Base-by-base conservation (phyloP, 75 land plant species). In the Sequoia sempervirens region DNA sequence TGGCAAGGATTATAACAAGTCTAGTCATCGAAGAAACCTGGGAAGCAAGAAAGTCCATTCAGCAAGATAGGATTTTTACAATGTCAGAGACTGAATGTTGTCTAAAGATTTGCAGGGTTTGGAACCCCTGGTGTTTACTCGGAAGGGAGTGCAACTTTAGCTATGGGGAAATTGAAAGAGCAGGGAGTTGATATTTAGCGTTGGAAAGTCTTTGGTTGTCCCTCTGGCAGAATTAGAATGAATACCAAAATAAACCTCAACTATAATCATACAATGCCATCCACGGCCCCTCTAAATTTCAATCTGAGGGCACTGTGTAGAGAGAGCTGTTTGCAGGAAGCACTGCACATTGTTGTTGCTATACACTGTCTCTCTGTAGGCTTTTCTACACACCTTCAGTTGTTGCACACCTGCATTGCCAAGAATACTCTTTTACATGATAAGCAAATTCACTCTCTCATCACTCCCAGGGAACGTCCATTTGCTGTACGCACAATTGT, bases 401-500 rank as follows among this genome's bases (percentile, higher is more conserved):
- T 70, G 4, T 11, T 30, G 32, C 73, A 70, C 36, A 30, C 73
- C 4, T 32, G 73, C 73, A 70, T 28, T 70, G 73, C 37, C 36
- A 70, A 70, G 36, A 70, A 12, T 28, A 32, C 73, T 8, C 36
- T 11, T 30, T 32, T 11, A 32, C 15, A 70, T 37, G 73, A 3
- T 32, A 70, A 70, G 15, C 73, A 30, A 28, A 70, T 70, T 14
- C 73, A 70, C 36, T 11, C 73, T 70, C n/a, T 11, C 15, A 30
- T 70, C 36, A 70, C 32, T 30, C 32, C 30, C 32, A 70, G 36
- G 73, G 37, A 12, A 70, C 12, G 32, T 70, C 15, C 36, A 70
- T 56, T 66, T 28, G 13, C 37, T 32, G n/a, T 15, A 10, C 14
- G 15, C 14, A 70, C 36, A 1, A 3, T 91, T 85, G 87, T 92